Conservation (phyloP, 2,329 filamentous ascomycete genomes). For the Albifimbria verrucaria region DNA sequence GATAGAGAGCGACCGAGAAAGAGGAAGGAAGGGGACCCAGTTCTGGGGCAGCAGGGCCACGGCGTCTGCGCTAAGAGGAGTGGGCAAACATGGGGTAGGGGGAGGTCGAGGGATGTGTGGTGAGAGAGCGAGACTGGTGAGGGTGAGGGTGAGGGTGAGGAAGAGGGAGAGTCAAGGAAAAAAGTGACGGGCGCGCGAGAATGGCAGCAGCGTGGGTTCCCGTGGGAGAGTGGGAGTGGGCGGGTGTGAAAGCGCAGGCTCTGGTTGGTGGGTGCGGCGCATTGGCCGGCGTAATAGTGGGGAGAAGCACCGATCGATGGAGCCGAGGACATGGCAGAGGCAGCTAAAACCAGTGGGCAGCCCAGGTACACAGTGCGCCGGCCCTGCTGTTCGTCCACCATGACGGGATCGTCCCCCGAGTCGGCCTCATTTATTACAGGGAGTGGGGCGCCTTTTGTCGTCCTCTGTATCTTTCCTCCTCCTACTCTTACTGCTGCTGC, state of each 20-base stretch:
- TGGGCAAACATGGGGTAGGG: slow-evolving; percentile 7
- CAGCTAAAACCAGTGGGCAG: not conserved
- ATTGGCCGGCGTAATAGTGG: slow-evolving; percentile 60
- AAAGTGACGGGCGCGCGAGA: not conserved
- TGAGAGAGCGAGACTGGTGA: slow-evolving; percentile 18
- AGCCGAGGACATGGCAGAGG: not conserved
- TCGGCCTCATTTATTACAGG: not conserved
- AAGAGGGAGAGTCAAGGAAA: slow-evolving; percentile 15
- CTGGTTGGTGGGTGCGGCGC: slow-evolving; percentile 45
- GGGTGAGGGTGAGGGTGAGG: slow-evolving; percentile 13
- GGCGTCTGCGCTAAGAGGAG: slow-evolving; percentile 1
- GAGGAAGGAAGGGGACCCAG: not conserved
- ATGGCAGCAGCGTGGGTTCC: not conserved
- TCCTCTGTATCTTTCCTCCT: too few species aligned
- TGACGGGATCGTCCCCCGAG: not conserved
- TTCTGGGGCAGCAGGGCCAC: slow-evolving; percentile 1
- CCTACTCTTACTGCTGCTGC: too few species aligned
- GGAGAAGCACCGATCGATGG: slow-evolving; percentile 18
- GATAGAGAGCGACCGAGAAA: not conserved
- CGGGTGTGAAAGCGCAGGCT: slow-evolving; percentile 14
- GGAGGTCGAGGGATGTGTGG: slow-evolving; percentile 19
- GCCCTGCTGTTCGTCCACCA: not conserved
- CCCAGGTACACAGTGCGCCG: not conserved
- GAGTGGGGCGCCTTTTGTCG: too few species aligned
- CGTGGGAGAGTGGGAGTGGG: slow-evolving; percentile 11